Conservation (phyloP, 2,329 filamentous ascomycete genomes). For the Ophiostoma piceae region DNA sequence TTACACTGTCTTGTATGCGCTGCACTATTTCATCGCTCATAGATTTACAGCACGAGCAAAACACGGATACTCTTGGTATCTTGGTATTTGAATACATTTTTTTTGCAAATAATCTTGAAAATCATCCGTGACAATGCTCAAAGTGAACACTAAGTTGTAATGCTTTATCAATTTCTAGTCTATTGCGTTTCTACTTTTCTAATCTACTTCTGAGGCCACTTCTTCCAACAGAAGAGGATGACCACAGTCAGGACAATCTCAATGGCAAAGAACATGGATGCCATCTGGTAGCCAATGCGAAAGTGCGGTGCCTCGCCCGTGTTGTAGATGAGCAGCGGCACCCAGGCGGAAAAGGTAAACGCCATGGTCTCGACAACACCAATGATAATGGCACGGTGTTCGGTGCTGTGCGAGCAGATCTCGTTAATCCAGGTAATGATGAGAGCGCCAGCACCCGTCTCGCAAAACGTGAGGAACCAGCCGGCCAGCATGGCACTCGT, state of each 20-base stretch:
- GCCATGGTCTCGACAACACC: conserved; percentile 8
- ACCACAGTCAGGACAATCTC: neutral
- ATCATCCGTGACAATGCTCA: neutral
- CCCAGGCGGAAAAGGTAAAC: conserved; percentile 4
- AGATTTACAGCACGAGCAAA: neutral
- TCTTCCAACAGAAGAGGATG: neutral
- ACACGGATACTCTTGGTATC: neutral
- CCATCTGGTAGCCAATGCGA: neutral
- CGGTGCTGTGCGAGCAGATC: conserved; percentile 5
- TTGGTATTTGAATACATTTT: neutral
- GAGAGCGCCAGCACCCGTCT: neutral
- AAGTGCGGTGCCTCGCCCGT: neutral
- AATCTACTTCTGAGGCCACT: neutral
- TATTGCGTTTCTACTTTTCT: neutral
- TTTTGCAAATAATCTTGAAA: neutral
- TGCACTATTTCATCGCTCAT: neutral
- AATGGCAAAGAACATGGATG: conserved; percentile 8
- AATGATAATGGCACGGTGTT: conserved; percentile 1
- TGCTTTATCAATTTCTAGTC: neutral
- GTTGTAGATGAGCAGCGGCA: conserved; percentile 2
- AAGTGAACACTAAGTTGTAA: neutral
- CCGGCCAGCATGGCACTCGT: neutral
- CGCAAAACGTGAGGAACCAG: conserved; percentile 7
- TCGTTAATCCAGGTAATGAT: conserved; percentile 12
- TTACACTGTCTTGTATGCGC: neutral